Percentiles rank a stretch among this genome's conserved stretches.
Conservation (phyloP, 441 rosid species). For the Pelargonium myrrhifolium region DNA sequence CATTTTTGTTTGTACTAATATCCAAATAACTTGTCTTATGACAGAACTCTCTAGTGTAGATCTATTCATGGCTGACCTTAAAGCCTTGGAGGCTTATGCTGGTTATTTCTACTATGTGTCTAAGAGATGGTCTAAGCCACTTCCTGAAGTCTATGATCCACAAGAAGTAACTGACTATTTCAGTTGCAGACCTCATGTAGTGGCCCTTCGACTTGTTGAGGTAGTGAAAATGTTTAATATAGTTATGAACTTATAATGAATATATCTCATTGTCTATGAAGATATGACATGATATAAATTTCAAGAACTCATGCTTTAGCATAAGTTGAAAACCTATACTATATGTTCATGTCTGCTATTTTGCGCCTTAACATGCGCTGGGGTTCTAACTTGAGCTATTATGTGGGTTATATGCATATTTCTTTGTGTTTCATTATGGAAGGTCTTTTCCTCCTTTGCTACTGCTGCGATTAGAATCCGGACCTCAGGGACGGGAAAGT, state of each 20-base stretch:
- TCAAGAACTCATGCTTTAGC: no score
- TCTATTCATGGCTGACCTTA: slow-evolving; percentile 82
- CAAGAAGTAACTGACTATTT: slow-evolving; percentile 70
- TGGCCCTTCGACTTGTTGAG: slow-evolving; percentile 85
- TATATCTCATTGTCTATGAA: not conserved
- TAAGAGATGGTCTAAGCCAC: slow-evolving; percentile 81
- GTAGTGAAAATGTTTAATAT: slow-evolving; percentile 28
- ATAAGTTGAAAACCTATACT: no score
- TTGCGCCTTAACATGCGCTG: no score
- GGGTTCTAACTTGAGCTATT: no score
- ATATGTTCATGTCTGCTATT: no score
- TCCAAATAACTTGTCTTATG: slow-evolving; percentile 13
- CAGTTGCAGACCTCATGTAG: slow-evolving; percentile 82
- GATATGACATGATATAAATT: no score
- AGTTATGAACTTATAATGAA: slow-evolving; percentile 6
- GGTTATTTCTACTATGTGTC: slow-evolving; percentile 53
- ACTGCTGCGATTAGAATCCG: slow-evolving; percentile 64
- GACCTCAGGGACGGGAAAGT: slow-evolving; percentile 34
- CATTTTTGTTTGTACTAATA: slow-evolving; percentile 2
- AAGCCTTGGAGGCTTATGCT: slow-evolving; percentile 74
- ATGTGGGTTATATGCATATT: slow-evolving; percentile 1
- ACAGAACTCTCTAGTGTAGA: slow-evolving; percentile 77
- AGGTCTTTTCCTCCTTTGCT: slow-evolving; percentile 69
- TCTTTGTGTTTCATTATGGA: slow-evolving; percentile 24
- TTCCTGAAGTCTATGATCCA: slow-evolving; percentile 76